Conservation (phyloP, 208 protist genomes). For the Trypanosoma lewisi region DNA sequence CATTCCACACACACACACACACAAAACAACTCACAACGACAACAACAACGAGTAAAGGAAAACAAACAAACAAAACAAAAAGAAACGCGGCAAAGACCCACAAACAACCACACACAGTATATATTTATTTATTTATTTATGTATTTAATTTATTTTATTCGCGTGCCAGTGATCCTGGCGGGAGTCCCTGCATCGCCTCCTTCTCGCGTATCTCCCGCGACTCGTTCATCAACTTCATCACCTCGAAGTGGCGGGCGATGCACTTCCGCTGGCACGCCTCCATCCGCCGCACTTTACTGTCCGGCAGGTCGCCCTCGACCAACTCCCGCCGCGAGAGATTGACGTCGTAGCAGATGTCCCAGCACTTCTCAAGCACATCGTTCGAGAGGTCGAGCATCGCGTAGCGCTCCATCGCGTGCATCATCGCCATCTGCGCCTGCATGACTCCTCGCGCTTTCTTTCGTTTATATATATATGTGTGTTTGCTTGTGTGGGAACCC, state of each 20-base stretch:
- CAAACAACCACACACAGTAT: no score
- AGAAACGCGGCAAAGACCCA: no score
- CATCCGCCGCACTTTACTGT: conserved; percentile 66
- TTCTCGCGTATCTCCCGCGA: conserved; percentile 50
- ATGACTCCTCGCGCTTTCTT: conserved; percentile 30
- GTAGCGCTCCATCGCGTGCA: conserved; percentile 75
- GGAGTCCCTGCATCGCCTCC: conserved; percentile 41
- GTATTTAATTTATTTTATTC: not conserved
- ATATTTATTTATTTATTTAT: no score
- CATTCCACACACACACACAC: no score
- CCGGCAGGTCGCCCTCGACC: conserved; percentile 33
- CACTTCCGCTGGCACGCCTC: conserved; percentile 88
- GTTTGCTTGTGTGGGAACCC: conserved; percentile 5
- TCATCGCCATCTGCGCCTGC: conserved; percentile 77
- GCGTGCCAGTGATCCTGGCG: conserved; percentile 30
- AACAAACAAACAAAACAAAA: no score
- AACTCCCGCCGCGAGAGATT: conserved; percentile 72
- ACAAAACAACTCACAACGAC: no score
- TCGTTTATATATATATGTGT: conserved; percentile 6
- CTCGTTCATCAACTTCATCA: conserved; percentile 77
- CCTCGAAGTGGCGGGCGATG: conserved; percentile 82
- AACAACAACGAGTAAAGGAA: no score
- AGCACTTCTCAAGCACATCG: conserved; percentile 71
- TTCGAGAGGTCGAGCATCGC: conserved; percentile 70
- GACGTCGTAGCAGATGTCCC: conserved; percentile 84